Evolutionary conservation across 164 flowering plant genomes (phyloP), one percentile per base, ranked within the genome.

Genomic region (Santalum album): DNA sequence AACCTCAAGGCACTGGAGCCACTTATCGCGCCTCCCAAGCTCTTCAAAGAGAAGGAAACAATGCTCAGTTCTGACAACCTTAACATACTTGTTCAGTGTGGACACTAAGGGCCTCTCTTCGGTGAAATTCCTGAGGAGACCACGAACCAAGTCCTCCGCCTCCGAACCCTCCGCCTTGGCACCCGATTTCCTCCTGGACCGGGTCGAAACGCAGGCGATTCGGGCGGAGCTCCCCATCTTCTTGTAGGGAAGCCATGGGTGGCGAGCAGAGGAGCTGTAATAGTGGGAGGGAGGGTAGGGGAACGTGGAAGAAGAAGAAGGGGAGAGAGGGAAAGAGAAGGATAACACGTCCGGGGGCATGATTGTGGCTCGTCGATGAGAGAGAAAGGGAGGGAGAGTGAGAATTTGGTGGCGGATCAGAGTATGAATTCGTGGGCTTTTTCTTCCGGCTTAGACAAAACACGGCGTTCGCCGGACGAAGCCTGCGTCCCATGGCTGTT

Each of bases 1-100:
- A 58, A 92, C 98, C 94, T 92, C 96, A 55, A 92, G 87, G 67
- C 98, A 92, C 42, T 81, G 94, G 57, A 82, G 89, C 98, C 96
- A 92, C 49, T 62, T 74, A 44, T 83, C 96, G 50, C 49, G 44
- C 81, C 69, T 86, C 11, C 95, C 98, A 24, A 92, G 87, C 65
- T 86, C 95, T 70, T 92, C 98, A 69, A 92, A 92, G 20, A 92
- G 75, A 48, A 83, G 62, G 57, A 92, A 92, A 63, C 98, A 92
- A 49, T 92, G 96, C 51, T 92, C 82, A 54, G 81, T 81, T 47
- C 98, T 75, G 27, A 88, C 56, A 25, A 82, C 27, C 71, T 63
- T 79, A 2, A 77, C 98, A 62, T 82, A 79, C 72, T 81, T 88
- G 51, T 75, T 63, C 68, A 91, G 68, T 7, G 84, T 84, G 26